Evolutionary conservation across 148 eudicot species (phyloP).

Genomic region (Camellia granthamiana): DNA sequence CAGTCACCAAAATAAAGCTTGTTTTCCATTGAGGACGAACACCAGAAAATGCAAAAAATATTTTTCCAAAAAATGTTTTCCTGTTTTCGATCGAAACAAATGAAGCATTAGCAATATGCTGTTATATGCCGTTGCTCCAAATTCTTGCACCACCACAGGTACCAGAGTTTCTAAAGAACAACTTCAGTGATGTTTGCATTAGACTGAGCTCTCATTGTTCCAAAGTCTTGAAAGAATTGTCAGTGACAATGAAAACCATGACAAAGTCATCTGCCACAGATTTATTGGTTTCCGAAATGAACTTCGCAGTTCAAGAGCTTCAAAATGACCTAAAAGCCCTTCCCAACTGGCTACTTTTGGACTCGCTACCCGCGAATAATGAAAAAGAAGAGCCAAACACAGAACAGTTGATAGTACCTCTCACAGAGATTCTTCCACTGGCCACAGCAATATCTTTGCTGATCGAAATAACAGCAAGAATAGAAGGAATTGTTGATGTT

Average conservation of each 20-base stretch:
- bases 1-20: too few species aligned
- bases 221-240: constrained; percentile 58
- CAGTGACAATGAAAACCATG: constrained; percentile 44
- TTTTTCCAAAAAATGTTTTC: neutral
- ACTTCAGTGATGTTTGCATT: constrained; percentile 44
- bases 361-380: constrained; percentile 5
- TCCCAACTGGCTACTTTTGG: constrained; percentile 25
- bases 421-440: constrained; percentile 63
- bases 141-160: constrained; percentile 32
- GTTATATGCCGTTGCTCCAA: neutral
- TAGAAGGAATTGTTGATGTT: constrained; percentile 49
- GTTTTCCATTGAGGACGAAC: neutral
- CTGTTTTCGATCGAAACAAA: too few species aligned
- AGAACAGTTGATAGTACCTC: constrained; percentile 18
- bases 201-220: constrained; percentile 52
- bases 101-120: neutral
- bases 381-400: constrained; percentile 14
- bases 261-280: constrained; percentile 51
- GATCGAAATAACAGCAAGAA: constrained; percentile 62
- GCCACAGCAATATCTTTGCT: constrained; percentile 62
- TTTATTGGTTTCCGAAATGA: constrained; percentile 49
- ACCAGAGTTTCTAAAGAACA: constrained; percentile 53
- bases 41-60: neutral
- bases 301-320: constrained; percentile 57
- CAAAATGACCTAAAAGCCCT: constrained; percentile 52